Conservation (phyloP, 306 rosid genomes). For the Inga oerstediana region DNA sequence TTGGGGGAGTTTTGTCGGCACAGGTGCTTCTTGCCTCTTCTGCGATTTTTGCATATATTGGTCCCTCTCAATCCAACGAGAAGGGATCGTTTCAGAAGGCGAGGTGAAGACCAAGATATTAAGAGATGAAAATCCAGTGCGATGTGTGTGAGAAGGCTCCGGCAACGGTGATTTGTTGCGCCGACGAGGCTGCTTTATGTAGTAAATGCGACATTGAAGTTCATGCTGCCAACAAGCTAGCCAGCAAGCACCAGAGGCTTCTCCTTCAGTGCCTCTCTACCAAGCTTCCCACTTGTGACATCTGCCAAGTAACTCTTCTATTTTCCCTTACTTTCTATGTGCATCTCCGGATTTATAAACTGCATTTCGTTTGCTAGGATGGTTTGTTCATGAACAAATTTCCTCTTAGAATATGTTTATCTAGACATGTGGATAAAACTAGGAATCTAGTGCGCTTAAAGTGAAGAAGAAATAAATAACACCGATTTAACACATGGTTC, state of each 20-base stretch:
- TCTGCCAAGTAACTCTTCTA: conserved; percentile 69
- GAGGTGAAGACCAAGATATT: background rate
- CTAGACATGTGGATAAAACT: conserved; percentile 3
- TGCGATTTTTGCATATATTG: background rate
- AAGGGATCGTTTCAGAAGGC: background rate
- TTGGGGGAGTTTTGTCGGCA: background rate
- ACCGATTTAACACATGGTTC: background rate
- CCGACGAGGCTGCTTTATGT: conserved; percentile 96
- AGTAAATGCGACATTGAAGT: conserved; percentile 91
- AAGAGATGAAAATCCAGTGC: conserved; percentile 89
- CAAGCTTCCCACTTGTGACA: conserved; percentile 93
- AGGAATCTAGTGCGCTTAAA: background rate
- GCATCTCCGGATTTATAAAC: background rate
- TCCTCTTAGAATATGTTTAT: background rate
- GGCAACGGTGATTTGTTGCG: conserved; percentile 92
- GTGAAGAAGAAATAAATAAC: background rate
- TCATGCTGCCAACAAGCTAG: conserved; percentile 97
- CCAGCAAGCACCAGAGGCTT: conserved; percentile 97
- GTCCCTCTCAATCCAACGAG: background rate
- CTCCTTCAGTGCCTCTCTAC: conserved; percentile 75
- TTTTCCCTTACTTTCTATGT: conserved; percentile 4
- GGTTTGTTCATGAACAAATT: background rate
- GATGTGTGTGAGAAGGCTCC: conserved; percentile 98
- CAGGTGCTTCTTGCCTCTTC: background rate
- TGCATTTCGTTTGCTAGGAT: conserved; percentile 6